phyloP scores from a whole-genome alignment of 2,329 filamentous ascomycete species.

The Fusarium albosuccineum region DNA sequence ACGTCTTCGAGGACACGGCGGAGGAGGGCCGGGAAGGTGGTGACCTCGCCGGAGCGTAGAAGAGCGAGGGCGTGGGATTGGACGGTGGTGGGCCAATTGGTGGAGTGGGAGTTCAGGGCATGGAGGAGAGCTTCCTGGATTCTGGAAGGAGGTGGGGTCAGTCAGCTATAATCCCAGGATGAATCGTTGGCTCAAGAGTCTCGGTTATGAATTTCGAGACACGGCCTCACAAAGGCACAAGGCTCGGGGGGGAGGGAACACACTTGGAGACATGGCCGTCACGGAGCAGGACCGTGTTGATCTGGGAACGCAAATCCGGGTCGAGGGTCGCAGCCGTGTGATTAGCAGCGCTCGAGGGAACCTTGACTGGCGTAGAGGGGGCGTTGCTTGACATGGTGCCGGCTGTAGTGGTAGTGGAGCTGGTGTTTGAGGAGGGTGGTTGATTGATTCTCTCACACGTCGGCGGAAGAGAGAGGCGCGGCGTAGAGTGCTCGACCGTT shows the following conservation, averaged over 20 bases:
- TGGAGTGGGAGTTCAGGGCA: slow-evolving; percentile 68
- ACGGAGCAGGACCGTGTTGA: slow-evolving; percentile 69
- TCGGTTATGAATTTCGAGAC: no score
- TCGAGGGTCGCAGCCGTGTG: slow-evolving; percentile 73
- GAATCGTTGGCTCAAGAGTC: no score
- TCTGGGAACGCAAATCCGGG: slow-evolving; percentile 71
- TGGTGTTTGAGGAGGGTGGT: not conserved
- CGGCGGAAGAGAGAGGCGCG: not conserved
- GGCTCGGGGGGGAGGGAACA: slow-evolving; percentile 23
- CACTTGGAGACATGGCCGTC: slow-evolving; percentile 73
- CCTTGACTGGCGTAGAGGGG: slow-evolving; percentile 70
- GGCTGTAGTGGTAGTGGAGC: not conserved
- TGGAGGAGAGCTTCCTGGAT: slow-evolving; percentile 76
- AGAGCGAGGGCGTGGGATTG: slow-evolving; percentile 71
- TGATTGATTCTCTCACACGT: not conserved
- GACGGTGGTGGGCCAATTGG: slow-evolving; percentile 73
- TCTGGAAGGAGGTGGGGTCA: slow-evolving; percentile 52
- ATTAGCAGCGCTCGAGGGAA: slow-evolving; percentile 69
- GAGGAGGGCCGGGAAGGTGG: slow-evolving; percentile 72
- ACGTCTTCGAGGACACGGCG: slow-evolving; percentile 73
- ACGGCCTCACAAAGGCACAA: not conserved
- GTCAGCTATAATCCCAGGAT: slow-evolving; percentile 6
- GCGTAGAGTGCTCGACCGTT: not conserved
- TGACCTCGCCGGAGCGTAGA: slow-evolving; percentile 70
- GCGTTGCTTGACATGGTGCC: slow-evolving; percentile 59